Evolutionary conservation across 1,284 basidiomycete species (phyloP), one percentile per base, ranked within the genome.

Genomic region (Pseudozyma hubeiensis): DNA sequence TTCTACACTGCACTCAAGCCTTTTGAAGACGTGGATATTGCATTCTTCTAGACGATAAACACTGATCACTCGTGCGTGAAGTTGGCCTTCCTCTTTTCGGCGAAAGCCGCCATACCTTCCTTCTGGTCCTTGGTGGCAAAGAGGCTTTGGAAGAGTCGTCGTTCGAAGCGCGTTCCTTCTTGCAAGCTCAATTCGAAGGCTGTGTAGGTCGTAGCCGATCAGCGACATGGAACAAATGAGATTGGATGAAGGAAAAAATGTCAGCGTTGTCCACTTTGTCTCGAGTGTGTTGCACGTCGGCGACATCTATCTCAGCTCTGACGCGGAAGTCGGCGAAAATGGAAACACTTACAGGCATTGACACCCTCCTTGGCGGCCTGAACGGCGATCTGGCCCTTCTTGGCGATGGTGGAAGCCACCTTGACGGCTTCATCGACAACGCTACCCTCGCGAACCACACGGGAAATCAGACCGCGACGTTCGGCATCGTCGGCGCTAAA

Each of bases 51-150:
- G 24, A 24, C 24, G 24, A 24, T 47, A 29, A 14, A 14, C 35
- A 37, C 16, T 48, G 17, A 30, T 63, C 72, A 81, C 76, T 80
- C 69, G 67, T 81, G 75, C 64, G 68, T 78, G 40, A 81, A 81
- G 40, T 34, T 59, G 35, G 79, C 74, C 59, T 93, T 93, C 84
- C 96, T 89, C 89, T 98, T 99, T 86, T 97, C 93, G n/a, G 91
- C 90, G 83, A 99, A 98, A n/a, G 95, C 96, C 40, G 88, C 84
- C 96, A 97, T 98, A 30, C 95, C 93, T 87, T 98, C 94, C 88
- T 98, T 98, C 87, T 98, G 96, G 85, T 99, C 96, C 68, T 91
- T 89, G 41, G 96, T 98, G 16, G 94, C 94, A 80, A 99, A 99
- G 71, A 96, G 86, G 53, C 90, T 88, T 80, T 98, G 93, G 91